phyloP scores from a whole-genome alignment of 352 stramenopile species.

The Pythium graminicola region DNA sequence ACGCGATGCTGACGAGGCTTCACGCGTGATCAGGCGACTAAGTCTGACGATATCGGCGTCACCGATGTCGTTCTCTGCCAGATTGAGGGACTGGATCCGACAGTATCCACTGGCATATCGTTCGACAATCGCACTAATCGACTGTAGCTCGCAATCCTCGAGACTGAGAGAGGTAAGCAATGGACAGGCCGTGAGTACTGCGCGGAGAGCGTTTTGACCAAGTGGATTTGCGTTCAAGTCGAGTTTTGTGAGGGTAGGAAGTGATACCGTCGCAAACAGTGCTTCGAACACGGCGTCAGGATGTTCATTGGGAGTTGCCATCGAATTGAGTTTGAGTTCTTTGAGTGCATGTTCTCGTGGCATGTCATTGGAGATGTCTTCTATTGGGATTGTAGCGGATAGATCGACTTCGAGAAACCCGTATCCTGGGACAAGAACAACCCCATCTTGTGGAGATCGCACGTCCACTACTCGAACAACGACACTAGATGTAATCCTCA shows the following conservation, averaged over 20 bases:
- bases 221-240: slow-evolving; percentile 1
- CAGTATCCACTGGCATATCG: slow-evolving; percentile 22
- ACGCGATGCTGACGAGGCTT: slow-evolving; percentile 5
- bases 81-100: slow-evolving; percentile 27
- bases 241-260: slow-evolving; percentile 1
- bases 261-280: slow-evolving; percentile 4
- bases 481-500: background rate
- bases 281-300: slow-evolving; percentile 1
- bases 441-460: background rate
- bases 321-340: slow-evolving; percentile 29
- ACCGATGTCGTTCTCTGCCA: slow-evolving; percentile 33
- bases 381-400: background rate
- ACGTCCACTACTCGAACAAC: slow-evolving; percentile 1
- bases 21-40: slow-evolving; percentile 22
- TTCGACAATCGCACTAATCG: slow-evolving; percentile 27
- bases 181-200: slow-evolving; percentile 33
- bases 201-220: slow-evolving; percentile 6
- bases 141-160: slow-evolving; percentile 30
- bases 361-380: background rate
- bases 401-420: slow-evolving; percentile 31
- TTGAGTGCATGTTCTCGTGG: slow-evolving; percentile 13
- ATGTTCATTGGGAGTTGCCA: slow-evolving; percentile 15
- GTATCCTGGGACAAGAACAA: slow-evolving; percentile 32
- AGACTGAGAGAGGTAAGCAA: slow-evolving; percentile 31
- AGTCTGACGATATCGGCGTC: slow-evolving; percentile 24